Conservation (phyloP, 1,284 basidiomycete species). For the Pseudozyma sp. region DNA sequence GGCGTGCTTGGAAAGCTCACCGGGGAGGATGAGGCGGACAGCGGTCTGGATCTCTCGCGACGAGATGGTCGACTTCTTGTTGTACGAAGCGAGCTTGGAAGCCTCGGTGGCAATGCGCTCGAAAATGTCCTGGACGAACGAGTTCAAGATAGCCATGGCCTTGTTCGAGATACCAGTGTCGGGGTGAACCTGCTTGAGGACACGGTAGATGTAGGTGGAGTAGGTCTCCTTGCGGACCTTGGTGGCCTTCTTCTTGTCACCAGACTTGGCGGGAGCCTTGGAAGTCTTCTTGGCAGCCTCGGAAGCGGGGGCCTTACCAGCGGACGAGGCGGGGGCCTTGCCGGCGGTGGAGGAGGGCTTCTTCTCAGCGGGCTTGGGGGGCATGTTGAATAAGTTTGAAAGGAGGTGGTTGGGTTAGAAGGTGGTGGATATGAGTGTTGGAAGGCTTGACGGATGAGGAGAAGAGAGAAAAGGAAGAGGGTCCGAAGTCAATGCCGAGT, state of each 20-base stretch:
- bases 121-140: conserved; percentile 72
- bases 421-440: conserved; percentile 16
- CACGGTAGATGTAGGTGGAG: conserved; percentile 71
- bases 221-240: conserved; percentile 75
- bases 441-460: conserved; percentile 41
- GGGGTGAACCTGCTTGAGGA: conserved; percentile 74
- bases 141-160: conserved; percentile 70
- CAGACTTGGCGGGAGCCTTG: conserved; percentile 72
- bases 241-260: conserved; percentile 75
- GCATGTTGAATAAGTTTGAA: conserved; percentile 49
- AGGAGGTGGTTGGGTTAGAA: conserved; percentile 18
- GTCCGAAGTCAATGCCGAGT: conserved; percentile 10
- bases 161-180: conserved; percentile 72
- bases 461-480: conserved; percentile 28
- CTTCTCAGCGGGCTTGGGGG: conserved; percentile 69
- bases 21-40: conserved; percentile 70
- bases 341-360: conserved; percentile 74
- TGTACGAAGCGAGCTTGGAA: conserved; percentile 69
- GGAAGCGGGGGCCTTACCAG: conserved; percentile 66
- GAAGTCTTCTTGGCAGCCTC: conserved; percentile 76
- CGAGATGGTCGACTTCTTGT: conserved; percentile 70
- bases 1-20: conserved; percentile 83
- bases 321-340: conserved; percentile 74
- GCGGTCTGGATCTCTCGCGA: conserved; percentile 70
- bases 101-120: conserved; percentile 70